Conservation (phyloP, 352 stramenopile species). For the Phytophthora pisi region DNA sequence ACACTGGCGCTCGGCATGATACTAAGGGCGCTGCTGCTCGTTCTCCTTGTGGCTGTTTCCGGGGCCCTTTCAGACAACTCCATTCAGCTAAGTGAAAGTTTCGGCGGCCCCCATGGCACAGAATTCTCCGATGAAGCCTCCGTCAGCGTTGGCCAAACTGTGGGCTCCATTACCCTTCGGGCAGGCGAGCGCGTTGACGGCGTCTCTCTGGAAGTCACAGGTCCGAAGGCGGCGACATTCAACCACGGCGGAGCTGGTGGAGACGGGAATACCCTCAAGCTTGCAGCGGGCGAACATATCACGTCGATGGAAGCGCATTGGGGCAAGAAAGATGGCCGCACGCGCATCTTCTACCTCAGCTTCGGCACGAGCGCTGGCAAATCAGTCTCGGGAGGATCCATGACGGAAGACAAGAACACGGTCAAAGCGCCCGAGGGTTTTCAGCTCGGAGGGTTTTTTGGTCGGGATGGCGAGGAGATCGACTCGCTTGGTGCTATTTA, state of each 20-base stretch:
- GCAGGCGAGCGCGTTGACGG: background rate
- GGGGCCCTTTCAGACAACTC: background rate
- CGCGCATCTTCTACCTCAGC: background rate
- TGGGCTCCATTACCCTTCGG: background rate
- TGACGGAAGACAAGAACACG: slow-evolving; percentile 31
- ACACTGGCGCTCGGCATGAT: background rate
- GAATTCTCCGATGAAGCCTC: background rate
- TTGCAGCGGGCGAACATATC: background rate
- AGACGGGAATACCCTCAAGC: background rate
- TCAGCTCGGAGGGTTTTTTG: slow-evolving; percentile 41
- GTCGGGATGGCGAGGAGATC: slow-evolving; percentile 38
- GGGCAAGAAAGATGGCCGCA: background rate
- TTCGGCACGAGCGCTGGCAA: slow-evolving; percentile 17
- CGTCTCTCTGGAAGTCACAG: background rate
- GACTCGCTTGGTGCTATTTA: slow-evolving; percentile 34
- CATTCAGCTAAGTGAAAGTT: slow-evolving; percentile 4
- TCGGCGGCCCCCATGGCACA: background rate
- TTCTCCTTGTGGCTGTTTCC: background rate
- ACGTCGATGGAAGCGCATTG: background rate
- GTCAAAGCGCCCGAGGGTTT: slow-evolving; percentile 40
- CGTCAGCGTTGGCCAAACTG: background rate
- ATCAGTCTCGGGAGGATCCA: slow-evolving; percentile 27
- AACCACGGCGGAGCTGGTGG: background rate
- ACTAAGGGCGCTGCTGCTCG: background rate
- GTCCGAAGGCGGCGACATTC: background rate